Conservation (phyloP, 345 rosid species). For the Capsella bursapastoris region DNA sequence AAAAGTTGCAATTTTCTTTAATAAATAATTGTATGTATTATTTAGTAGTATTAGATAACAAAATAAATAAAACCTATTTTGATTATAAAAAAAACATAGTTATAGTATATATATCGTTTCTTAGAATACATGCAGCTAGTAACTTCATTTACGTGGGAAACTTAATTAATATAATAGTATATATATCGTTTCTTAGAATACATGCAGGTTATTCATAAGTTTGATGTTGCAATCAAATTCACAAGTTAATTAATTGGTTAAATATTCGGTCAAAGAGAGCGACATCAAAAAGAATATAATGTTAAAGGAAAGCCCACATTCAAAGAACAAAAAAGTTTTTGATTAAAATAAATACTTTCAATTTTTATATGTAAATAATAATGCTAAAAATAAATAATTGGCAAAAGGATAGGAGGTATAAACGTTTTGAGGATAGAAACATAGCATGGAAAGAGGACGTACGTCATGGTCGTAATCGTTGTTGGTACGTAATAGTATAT, state of each 20-base stretch:
- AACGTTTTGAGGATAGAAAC: constrained; percentile 3
- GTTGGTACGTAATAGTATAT: background rate
- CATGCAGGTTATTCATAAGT: background rate
- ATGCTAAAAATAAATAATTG: background rate
- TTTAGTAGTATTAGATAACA: background rate
- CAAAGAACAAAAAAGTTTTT: constrained; percentile 23
- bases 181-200: background rate
- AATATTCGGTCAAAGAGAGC: constrained; percentile 40
- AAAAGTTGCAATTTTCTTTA: background rate
- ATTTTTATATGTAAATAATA: background rate
- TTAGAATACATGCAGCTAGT: no score
- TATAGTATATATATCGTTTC: no score
- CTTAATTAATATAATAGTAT: no score
- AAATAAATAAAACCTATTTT: background rate
- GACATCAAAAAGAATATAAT: constrained; percentile 28
- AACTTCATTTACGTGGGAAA: no score
- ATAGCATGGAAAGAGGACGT: background rate
- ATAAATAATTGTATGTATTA: background rate
- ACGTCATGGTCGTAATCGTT: constrained; percentile 1
- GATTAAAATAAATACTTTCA: background rate
- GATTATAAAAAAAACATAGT: no score
- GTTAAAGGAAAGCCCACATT: constrained; percentile 37
- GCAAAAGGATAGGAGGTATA: no score
- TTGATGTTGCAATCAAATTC: constrained; percentile 17
- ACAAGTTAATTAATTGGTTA: constrained; percentile 17